Base-by-base conservation (phyloP, 176 grass and related monocot genomes). In the Saccharum officinarum region DNA sequence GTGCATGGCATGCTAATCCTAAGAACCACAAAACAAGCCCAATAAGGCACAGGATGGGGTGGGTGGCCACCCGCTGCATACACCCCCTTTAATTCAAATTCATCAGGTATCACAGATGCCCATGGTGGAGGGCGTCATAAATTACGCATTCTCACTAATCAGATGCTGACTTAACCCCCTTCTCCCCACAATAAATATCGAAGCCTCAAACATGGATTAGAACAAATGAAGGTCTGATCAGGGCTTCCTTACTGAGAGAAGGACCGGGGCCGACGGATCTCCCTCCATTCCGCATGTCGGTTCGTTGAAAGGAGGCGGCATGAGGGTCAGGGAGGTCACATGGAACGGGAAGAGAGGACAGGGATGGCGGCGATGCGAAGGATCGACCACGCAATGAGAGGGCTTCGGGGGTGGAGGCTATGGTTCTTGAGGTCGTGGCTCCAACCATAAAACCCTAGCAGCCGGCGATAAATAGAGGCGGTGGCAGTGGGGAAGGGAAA, bases 381-480 rank as follows among this genome's bases (percentile, higher is more conserved):
- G 14, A 13, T 33, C 33, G 49, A 49, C 47, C 57, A 12, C 39
- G 26, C 31, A 65, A 14, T 39, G 1, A 5, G 1, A 9, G 40
- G 40, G 40, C 40, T 8, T 41, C 16, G n/a, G 41, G 15, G 62
- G 26, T 22, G 11, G 11, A 36, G 55, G 55, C 55, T 55, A 45
- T 22, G 38, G 31, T 46, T 39, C 81, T 73, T 69, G 28, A 40
- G 18, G 70, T 16, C 40, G 70, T 39, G 70, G 55, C 70, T 14
- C 57, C 55, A 30, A 16, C 3, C 4, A 71, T 13, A 75, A 75
- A 75, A 83, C 82, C 82, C 82, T 83, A 83, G 55, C 18, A n/a
- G 69, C 38, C 55, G 40, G 55, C 40, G 34, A 36, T 36, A 36
- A 36, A 36, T 36, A 36, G 34, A 44, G 26, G 52, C 5, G 40